phyloP scores from a whole-genome alignment of 2,329 filamentous ascomycete species.

The Pezicula neosporulosa region DNA sequence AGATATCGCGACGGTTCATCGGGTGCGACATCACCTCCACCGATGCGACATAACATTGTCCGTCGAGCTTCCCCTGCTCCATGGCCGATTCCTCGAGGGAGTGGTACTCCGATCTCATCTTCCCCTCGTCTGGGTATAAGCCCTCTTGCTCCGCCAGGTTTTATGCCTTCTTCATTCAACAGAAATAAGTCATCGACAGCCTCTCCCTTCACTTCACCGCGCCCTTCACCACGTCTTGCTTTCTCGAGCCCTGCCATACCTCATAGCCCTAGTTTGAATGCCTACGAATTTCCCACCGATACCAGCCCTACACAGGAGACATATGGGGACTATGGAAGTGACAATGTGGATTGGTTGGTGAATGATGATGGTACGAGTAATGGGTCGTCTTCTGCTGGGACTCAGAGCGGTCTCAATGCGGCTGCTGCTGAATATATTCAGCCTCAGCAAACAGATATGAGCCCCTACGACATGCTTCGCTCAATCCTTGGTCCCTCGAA shows the following conservation, averaged over 20 bases:
- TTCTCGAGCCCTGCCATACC: slow-evolving; percentile 88
- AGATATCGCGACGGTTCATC: slow-evolving; percentile 68
- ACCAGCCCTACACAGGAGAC: slow-evolving; percentile 77
- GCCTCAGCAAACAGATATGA: slow-evolving; percentile 79
- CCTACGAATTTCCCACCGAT: slow-evolving; percentile 89
- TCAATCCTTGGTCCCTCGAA: slow-evolving; percentile 88
- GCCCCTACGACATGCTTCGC: slow-evolving; percentile 94
- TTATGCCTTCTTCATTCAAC: slow-evolving; percentile 73
- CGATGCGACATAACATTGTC: slow-evolving; percentile 83
- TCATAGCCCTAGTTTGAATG: slow-evolving; percentile 89
- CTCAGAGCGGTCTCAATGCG: slow-evolving; percentile 69
- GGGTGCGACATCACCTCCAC: slow-evolving; percentile 70
- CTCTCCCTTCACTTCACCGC: slow-evolving; percentile 91
- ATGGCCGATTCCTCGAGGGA: slow-evolving; percentile 71
- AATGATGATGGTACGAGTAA: slow-evolving; percentile 81
- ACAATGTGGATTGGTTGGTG: slow-evolving; percentile 96
- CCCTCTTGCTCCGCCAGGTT: slow-evolving; percentile 80
- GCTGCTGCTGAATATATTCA: slow-evolving; percentile 77
- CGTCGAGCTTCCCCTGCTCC: slow-evolving; percentile 89
- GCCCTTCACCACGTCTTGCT: slow-evolving; percentile 86
- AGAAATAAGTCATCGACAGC: slow-evolving; percentile 75
- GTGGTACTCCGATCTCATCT: slow-evolving; percentile 75
- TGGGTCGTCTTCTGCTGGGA: slow-evolving; percentile 67
- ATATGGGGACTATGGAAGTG: slow-evolving; percentile 86
- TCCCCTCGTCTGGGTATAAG: slow-evolving; percentile 80